Percentiles rank a stretch among this genome's conserved stretches.
Conservation (phyloP, 768 basidiomycete genomes). For the Leccinum ochraceum region DNA sequence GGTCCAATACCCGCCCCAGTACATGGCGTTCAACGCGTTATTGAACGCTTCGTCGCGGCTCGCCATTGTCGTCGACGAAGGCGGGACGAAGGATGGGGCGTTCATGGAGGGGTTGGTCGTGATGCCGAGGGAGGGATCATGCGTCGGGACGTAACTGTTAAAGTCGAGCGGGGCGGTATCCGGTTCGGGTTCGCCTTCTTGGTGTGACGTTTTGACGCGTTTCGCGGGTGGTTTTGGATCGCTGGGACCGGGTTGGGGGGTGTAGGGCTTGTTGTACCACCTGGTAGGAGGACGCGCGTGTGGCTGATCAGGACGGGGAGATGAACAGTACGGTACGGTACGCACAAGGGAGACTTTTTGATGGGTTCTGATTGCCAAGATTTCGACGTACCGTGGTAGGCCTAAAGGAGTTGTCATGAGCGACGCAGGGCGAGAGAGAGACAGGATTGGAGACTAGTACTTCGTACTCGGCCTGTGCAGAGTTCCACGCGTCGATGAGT, state of each 20-base stretch:
- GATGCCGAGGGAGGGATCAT: conserved; percentile 61
- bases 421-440: neutral
- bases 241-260: conserved; percentile 15
- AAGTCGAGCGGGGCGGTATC: conserved; percentile 71
- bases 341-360: conserved; percentile 74
- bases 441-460: conserved; percentile 32
- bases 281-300: conserved; percentile 35
- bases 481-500: conserved; percentile 81
- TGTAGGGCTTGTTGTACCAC: conserved; percentile 73
- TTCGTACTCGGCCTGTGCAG: conserved; percentile 80
- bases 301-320: neutral
- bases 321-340: conserved; percentile 11
- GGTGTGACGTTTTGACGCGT: neutral
- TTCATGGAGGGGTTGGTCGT: conserved; percentile 18
- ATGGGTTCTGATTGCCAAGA: conserved; percentile 69
- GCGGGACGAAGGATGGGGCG: conserved; percentile 32
- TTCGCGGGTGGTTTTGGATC: conserved; percentile 4
- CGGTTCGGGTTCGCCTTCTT: conserved; percentile 28
- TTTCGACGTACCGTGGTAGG: conserved; percentile 66
- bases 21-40: conserved; percentile 76
- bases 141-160: conserved; percentile 65
- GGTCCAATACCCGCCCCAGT: conserved; percentile 89
- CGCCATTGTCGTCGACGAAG: conserved; percentile 41
- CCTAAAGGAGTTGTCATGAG: conserved; percentile 32
- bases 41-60: conserved; percentile 76